phyloP scores from a whole-genome alignment of 495 filamentous ascomycete species.

The Daldinia childiae region DNA sequence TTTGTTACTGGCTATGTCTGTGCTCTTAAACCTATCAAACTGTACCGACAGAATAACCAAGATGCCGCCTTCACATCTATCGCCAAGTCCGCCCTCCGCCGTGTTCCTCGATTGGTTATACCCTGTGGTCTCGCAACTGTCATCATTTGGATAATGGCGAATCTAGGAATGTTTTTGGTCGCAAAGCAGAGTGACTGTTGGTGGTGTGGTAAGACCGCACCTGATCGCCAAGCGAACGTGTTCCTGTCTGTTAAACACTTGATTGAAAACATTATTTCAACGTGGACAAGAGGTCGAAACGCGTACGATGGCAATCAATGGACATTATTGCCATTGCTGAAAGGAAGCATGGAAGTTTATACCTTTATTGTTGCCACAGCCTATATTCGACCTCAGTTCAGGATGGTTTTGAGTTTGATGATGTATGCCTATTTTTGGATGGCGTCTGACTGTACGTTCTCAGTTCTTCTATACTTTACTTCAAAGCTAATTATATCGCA shows the following conservation, averaged over 20 bases:
- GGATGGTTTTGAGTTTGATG: conserved; percentile 61
- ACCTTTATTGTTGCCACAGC: conserved; percentile 63
- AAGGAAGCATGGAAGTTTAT: conserved; percentile 70
- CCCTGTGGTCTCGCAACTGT: conserved; percentile 67
- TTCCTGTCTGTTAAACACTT: conserved; percentile 50
- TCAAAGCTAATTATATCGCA: conserved; percentile 29
- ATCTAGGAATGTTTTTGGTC: conserved; percentile 67
- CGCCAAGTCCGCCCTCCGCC: conserved; percentile 70
- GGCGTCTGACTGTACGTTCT: conserved; percentile 54
- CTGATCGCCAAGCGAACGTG: conserved; percentile 53
- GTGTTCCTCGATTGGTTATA: conserved; percentile 69
- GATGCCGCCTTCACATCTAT: conserved; percentile 63
- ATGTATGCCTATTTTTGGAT: conserved; percentile 66
- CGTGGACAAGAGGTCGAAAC: conserved; percentile 68
- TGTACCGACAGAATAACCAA: conserved; percentile 63
- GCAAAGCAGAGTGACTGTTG: conserved; percentile 66
- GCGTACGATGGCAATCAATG: conserved; percentile 73
- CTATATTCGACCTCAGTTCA: conserved; percentile 65
- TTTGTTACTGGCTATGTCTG: conserved; percentile 76
- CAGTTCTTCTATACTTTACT: neutral
- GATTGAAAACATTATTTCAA: conserved; percentile 59
- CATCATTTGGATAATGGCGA: conserved; percentile 65
- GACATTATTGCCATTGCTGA: conserved; percentile 70
- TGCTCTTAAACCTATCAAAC: conserved; percentile 71
- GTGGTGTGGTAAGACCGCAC: conserved; percentile 67